Conservation (phyloP, 2,329 filamentous ascomycete species). For the Ceratocystiopsis sp. region DNA sequence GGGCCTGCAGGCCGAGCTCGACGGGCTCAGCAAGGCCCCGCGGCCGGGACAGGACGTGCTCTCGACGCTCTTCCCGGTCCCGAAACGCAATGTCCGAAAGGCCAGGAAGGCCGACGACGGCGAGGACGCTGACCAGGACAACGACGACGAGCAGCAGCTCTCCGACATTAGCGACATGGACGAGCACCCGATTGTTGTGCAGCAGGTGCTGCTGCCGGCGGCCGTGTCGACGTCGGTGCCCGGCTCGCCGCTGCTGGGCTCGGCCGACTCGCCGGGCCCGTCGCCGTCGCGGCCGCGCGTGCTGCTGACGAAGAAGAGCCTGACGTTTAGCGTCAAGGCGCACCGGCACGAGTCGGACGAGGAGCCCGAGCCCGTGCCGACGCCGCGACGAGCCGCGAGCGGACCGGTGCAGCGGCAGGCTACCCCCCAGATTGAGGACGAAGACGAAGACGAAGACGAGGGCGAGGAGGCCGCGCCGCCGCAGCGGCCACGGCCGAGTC, state of each 20-base stretch:
- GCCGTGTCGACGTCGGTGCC: background rate
- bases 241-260: slow-evolving; percentile 1
- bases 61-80: background rate
- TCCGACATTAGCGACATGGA: slow-evolving; percentile 39
- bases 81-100: background rate
- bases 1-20: slow-evolving; percentile 19
- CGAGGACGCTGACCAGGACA: slow-evolving; percentile 9
- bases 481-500: too few relatives aligned
- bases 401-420: too few relatives aligned
- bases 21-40: slow-evolving; percentile 1
- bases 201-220: slow-evolving; percentile 1
- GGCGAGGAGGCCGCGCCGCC: too few relatives aligned
- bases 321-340: slow-evolving; percentile 7
- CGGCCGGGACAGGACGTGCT: background rate
- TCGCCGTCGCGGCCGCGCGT: slow-evolving; percentile 6
- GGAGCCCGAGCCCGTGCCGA: background rate
- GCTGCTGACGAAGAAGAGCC: slow-evolving; percentile 6
- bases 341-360: slow-evolving; percentile 7
- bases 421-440: too few relatives aligned
- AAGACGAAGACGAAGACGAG: too few relatives aligned
- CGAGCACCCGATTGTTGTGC: slow-evolving; percentile 19
- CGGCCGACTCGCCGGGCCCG: slow-evolving; percentile 1
- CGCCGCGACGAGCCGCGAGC: too few relatives aligned
- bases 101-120: background rate
- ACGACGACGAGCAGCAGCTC: slow-evolving; percentile 20